Percentiles rank a stretch among this genome's conserved stretches.
Evolutionary conservation across 768 basidiomycete species (phyloP).

Genomic region (Tulasnella sp.): DNA sequence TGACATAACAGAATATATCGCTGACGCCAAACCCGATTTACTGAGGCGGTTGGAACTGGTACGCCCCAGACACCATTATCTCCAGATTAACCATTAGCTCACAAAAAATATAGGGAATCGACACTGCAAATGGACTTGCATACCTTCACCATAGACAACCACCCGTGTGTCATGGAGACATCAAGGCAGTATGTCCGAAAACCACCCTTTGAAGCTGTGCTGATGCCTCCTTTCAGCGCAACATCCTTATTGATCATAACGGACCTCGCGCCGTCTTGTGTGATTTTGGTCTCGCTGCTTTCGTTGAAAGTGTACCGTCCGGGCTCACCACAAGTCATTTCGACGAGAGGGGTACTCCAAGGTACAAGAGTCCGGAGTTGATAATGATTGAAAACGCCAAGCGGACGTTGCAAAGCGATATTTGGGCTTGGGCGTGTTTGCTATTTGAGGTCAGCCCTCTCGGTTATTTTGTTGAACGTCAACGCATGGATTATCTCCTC

Average conservation of each 20-base stretch:
- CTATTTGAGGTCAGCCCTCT: neutral
- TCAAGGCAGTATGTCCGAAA: neutral
- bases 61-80: neutral
- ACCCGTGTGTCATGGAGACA: neutral
- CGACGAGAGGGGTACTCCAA: neutral
- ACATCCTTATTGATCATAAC: neutral
- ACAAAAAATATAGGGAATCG: neutral
- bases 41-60: neutral
- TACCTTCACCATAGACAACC: neutral
- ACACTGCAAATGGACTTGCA: neutral
- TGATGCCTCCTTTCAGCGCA: neutral
- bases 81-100: neutral
- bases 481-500: too few relatives aligned
- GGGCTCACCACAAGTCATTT: neutral
- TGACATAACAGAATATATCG: neutral
- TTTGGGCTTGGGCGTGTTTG: neutral
- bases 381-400: neutral
- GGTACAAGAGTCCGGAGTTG: neutral
- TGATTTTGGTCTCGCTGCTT: neutral
- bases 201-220: neutral
- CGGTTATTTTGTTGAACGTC: too few relatives aligned
- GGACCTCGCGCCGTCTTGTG: neutral
- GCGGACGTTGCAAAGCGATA: neutral
- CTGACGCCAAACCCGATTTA: neutral
- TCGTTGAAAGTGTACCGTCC: neutral